Percentiles rank a stretch among this genome's conserved stretches.
Conservation (phyloP, 2,329 filamentous ascomycete species). For the Massarina eburnea region DNA sequence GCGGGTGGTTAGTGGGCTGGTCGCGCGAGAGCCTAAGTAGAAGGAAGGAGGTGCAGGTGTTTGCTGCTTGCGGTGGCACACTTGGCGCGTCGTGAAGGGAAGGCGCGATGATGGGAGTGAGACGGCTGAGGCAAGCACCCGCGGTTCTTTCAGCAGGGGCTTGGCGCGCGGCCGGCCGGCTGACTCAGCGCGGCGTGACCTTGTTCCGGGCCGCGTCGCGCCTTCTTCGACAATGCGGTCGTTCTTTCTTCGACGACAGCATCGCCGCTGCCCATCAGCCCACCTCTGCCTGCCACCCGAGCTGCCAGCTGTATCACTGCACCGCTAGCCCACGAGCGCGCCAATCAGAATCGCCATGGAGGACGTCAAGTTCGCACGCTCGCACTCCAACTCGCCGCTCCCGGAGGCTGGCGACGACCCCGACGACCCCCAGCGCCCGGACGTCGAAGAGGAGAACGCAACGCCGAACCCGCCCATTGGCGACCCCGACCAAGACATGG, state of each 20-base stretch:
- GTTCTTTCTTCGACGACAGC: slow-evolving; percentile 4
- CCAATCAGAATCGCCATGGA: slow-evolving; percentile 39
- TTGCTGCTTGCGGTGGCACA: not conserved
- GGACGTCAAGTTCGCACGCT: slow-evolving; percentile 45
- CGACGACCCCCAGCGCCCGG: slow-evolving; percentile 48
- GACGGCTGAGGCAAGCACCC: not conserved
- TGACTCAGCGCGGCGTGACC: slow-evolving; percentile 4
- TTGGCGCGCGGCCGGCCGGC: not conserved
- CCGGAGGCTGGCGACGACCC: slow-evolving; percentile 53
- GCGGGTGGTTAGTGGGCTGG: not conserved
- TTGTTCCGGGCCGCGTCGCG: slow-evolving; percentile 5
- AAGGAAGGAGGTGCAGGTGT: not conserved
- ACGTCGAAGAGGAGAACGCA: slow-evolving; percentile 53
- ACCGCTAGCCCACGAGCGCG: not conserved
- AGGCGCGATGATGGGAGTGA: not conserved
- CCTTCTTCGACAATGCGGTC: not conserved
- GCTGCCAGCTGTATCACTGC: not conserved
- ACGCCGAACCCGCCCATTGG: slow-evolving; percentile 47
- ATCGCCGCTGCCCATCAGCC: not conserved
- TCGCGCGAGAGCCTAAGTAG: too few relatives aligned
- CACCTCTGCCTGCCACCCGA: not conserved
- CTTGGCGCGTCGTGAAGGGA: not conserved
- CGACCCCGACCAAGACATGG: slow-evolving; percentile 49
- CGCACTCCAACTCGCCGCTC: slow-evolving; percentile 43
- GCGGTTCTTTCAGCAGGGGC: not conserved